These are phyloP conservation scores for Pseudocercospora cruenta DNA, from an alignment of 2,329 filamentous ascomycete species.

Conservation along the genomic window DNA sequence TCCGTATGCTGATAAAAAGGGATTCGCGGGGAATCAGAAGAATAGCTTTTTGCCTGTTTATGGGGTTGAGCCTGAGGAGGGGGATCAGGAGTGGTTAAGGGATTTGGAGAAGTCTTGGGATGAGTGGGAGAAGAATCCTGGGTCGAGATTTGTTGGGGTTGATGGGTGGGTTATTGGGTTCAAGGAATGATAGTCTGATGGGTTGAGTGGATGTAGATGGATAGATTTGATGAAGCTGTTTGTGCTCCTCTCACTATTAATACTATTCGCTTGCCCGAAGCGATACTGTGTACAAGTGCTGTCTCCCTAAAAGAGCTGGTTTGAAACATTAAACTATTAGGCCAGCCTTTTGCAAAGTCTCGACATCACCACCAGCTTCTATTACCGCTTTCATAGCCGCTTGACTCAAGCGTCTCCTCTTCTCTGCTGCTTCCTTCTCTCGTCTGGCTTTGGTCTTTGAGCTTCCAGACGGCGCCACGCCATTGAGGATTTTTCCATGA, in stretches of 20 bases:
- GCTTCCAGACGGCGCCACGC: constrained; percentile 87
- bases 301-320: neutral
- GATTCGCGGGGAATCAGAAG: neutral
- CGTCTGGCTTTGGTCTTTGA: constrained; percentile 92
- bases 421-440: constrained; percentile 84
- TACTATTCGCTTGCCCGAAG: neutral
- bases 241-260: neutral
- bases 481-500: constrained; percentile 76
- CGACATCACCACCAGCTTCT: constrained; percentile 69
- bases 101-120: neutral
- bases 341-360: constrained; percentile 47
- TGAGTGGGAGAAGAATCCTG: constrained; percentile 7
- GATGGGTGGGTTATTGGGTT: constrained; percentile 17
- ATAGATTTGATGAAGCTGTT: neutral
- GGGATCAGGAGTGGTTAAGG: constrained; percentile 2
- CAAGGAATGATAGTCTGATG: neutral
- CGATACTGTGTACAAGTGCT: neutral
- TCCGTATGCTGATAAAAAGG: neutral
- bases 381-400: constrained; percentile 70
- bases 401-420: constrained; percentile 68
- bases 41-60: neutral
- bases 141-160: constrained; percentile 7
- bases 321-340: constrained; percentile 32
- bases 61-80: neutral
- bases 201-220: neutral